Evolutionary conservation across 768 basidiomycete genomes (phyloP), one percentile per base, ranked within the genome.

Genomic region (Xerocomellus intermedius): DNA sequence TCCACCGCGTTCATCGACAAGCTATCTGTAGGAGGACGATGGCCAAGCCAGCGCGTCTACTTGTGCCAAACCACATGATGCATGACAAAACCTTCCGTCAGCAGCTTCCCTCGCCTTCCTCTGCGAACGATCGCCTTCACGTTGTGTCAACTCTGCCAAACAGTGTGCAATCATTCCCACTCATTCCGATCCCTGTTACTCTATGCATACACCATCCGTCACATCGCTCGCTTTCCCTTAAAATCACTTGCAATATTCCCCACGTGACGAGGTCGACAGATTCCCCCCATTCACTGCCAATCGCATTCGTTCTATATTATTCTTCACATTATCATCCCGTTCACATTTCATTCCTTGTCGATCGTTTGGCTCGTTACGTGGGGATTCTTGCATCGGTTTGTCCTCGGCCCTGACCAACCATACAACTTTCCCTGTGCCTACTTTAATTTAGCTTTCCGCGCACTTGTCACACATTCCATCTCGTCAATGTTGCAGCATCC

Each of bases 241-340:
- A 73, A 76, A 75, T 73, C 71, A 66, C 68, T 74, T 64, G 71
- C 75, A 77, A 74, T 71, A 73, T 70, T 68, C 69, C 64, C 63
- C 76, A 74, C 75, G 74, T 76, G 77, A 79, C 74, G 74, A 78
- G 77, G 74, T 75, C 77, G 75, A 82, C 79, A 81, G 73, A 76
- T 73, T 76, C 73, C 73, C 70, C 68, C 74, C 76, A 69, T 59
- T 69, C 67, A 63, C 66, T 72, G 65, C 69, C 71, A 65, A 72
- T 74, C 73, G 79, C 79, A 77, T 80, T 82, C 77, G 74, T 83
- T 78, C 77, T 82, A 77, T 83, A 82, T 90, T 89, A 89, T 89
- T 89, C 80, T 82, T 87, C 85, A 86, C 76, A 79, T 87, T 86
- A 89, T 84, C 79, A 74, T 77, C 76, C 76, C 74, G 74, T 77